phyloP scores from a whole-genome alignment of 495 filamentous ascomycete species.

The Platismatia glauca region DNA sequence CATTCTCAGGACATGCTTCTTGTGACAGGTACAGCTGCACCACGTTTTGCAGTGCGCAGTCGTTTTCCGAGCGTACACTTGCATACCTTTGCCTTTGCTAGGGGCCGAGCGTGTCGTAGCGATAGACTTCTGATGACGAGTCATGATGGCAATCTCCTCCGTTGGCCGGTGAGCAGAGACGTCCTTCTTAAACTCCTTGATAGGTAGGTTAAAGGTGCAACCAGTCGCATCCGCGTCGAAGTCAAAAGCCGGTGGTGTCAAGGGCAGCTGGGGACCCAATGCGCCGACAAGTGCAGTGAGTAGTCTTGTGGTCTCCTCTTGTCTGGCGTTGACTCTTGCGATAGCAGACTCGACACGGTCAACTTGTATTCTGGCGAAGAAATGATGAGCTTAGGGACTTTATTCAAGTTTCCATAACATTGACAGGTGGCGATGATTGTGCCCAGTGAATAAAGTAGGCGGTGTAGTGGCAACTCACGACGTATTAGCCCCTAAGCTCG shows the following conservation, averaged over 20 bases:
- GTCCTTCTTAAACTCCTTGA: no score
- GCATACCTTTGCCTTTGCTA: not conserved
- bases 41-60: constrained; percentile 2
- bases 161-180: no score
- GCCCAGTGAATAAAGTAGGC: no score
- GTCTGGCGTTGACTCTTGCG: not conserved
- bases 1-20: constrained; percentile 4
- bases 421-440: no score
- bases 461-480: no score
- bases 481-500: no score
- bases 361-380: not conserved
- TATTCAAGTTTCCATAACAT: no score
- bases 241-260: not conserved
- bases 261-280: constrained; percentile 2
- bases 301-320: constrained; percentile 8
- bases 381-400: not conserved
- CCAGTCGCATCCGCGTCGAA: not conserved
- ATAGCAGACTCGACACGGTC: constrained; percentile 5
- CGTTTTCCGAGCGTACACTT: not conserved
- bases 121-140: no score
- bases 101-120: not conserved
- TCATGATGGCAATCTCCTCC: no score
- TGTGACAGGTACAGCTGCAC: constrained; percentile 12
- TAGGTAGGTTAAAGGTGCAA: no score
- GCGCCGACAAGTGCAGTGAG: not conserved